Base-by-base conservation (phyloP, 805 yeast species). In the Novakomyces olei region DNA sequence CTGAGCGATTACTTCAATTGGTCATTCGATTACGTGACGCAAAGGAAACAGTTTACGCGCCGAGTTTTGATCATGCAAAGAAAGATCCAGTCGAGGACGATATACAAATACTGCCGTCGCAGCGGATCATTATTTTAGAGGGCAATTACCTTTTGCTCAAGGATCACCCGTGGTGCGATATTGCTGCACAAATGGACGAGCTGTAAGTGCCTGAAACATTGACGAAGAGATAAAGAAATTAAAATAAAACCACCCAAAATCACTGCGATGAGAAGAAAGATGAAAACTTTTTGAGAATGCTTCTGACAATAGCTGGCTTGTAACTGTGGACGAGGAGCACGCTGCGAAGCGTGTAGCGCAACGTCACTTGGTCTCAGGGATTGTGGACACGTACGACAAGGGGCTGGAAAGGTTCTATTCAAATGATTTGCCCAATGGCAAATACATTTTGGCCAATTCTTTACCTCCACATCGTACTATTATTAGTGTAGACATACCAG, bases 21-120 rank as follows among this genome's bases (percentile, higher is more conserved):
- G 53, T 49, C 14, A 41, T 39, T 31, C 37, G 48, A 6, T 41
- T 66, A 18, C 41, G 43, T 16, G 33, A 35, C 6, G 47, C 57
- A 0, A 42, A 49, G 19, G 37, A 36, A 15, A 37, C 34, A 2
- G 37, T 50, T 4, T 30, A 14, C 4, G 55, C 47, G 10, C 92
- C 93, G 0, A 70, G 76, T 18, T 80, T 80, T 47, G 77, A 74
- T 45, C 93, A 80, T 48, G 57, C 64, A 1, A 25, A 19, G 38
- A 65, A 42, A 41, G 93, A 81, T 45, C 93, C 94, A 0, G 59
- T 61, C 2, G 66, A 59, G 9, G 57, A 60, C 36, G 72, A 63
- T 14, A 59, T 67, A 9, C 44, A 37, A 4, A 60, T 78, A 1
- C 45, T 50, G 2, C 53, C 65, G 0, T 53, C 48, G 2, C 58